A percentile compares a stretch with the other conserved stretches of the same genome.
Conservation (phyloP, 768 basidiomycete genomes). For the Pisolithus orientalis region DNA sequence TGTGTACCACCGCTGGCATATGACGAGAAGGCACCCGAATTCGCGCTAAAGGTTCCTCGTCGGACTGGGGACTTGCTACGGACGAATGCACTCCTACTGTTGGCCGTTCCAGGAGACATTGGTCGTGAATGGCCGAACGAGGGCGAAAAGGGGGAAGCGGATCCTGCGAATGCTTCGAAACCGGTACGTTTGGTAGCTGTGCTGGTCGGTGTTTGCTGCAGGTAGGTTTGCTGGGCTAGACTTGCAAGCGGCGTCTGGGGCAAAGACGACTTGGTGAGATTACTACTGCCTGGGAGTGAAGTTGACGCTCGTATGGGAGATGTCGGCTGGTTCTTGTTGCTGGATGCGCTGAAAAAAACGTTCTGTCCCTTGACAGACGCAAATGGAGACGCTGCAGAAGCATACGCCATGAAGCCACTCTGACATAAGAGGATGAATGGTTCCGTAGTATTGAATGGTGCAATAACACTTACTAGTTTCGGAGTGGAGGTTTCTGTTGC, state of each 20-base stretch:
- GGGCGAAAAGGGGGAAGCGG: constrained; percentile 46
- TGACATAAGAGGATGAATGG: constrained; percentile 18
- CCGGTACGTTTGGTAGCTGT: constrained; percentile 45
- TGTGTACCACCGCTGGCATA: constrained; percentile 48
- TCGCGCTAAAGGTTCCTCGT: constrained; percentile 34
- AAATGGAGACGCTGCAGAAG: constrained; percentile 68
- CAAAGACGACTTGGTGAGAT: constrained; percentile 13
- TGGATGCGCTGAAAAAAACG: constrained; percentile 27
- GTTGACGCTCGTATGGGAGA: constrained; percentile 18
- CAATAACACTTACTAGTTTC: constrained; percentile 39
- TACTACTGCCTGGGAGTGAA: constrained; percentile 18
- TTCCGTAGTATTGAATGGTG: background rate
- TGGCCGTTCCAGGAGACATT: constrained; percentile 45
- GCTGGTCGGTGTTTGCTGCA: constrained; percentile 19
- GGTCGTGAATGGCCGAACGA: constrained; percentile 30
- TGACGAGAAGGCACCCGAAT: constrained; percentile 51
- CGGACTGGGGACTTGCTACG: constrained; percentile 54
- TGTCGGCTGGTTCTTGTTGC: constrained; percentile 20
- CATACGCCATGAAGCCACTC: constrained; percentile 79
- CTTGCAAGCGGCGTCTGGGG: constrained; percentile 16
- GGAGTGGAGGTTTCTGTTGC: constrained; percentile 27
- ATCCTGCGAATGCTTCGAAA: constrained; percentile 51
- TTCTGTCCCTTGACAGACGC: constrained; percentile 67
- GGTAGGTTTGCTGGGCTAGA: constrained; percentile 12
- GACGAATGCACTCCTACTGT: constrained; percentile 15